phyloP scores from a whole-genome alignment of 2,329 filamentous ascomycete species.

The Mycocentrospora acerina region DNA sequence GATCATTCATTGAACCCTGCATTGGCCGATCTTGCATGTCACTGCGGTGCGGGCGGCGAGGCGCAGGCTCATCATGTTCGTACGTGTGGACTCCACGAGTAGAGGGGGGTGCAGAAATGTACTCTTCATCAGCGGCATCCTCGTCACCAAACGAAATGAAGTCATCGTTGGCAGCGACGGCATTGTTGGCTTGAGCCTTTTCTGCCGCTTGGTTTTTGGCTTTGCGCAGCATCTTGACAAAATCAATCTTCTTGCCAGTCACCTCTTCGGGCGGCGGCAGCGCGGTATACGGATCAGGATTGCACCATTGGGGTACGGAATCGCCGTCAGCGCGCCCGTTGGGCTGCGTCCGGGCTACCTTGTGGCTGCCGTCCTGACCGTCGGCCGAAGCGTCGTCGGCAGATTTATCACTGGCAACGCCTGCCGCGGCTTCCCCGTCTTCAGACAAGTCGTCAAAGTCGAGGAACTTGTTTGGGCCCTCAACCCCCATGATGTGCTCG shows the following conservation, averaged over 20 bases:
- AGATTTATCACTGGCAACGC: constrained; percentile 27
- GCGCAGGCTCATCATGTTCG: constrained; percentile 1
- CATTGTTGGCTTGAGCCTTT: constrained; percentile 56
- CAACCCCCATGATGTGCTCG: constrained; percentile 49
- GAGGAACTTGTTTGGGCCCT: constrained; percentile 45
- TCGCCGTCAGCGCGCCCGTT: constrained; percentile 30
- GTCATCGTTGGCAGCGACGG: constrained; percentile 61
- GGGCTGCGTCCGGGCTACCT: constrained; percentile 22
- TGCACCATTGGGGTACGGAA: constrained; percentile 79
- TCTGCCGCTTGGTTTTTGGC: constrained; percentile 65
- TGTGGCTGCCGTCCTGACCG: constrained; percentile 23
- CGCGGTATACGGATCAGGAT: constrained; percentile 89
- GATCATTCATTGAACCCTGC: constrained; percentile 29
- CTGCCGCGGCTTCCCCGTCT: constrained; percentile 38
- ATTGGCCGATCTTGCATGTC: constrained; percentile 8
- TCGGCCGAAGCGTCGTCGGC: constrained; percentile 18
- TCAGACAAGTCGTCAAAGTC: constrained; percentile 44
- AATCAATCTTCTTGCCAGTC: constrained; percentile 75
- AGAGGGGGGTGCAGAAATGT: no score
- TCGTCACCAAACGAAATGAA: constrained; percentile 85
- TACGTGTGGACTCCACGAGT: not conserved
- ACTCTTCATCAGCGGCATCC: constrained; percentile 42
- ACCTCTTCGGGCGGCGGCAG: constrained; percentile 75
- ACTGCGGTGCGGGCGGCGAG: no score
- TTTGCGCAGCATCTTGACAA: constrained; percentile 89